These are phyloP conservation scores for Dissophora globulifera DNA, from an alignment of 192 early-diverging fungal species.

Conservation along the genomic window DNA sequence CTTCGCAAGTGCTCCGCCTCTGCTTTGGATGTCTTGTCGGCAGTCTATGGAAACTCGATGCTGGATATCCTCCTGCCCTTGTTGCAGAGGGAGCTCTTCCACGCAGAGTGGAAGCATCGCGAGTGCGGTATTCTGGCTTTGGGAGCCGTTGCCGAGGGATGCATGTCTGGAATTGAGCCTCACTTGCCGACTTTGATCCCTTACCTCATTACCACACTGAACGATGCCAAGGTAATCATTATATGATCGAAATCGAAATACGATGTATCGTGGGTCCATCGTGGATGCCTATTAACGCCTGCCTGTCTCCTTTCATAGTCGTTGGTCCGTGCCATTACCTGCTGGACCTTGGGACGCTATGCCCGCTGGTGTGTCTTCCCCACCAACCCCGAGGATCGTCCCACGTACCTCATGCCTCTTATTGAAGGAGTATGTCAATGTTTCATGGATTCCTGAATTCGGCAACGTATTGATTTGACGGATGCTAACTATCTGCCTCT, in stretches of 20 bases:
- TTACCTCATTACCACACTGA: slow-evolving; percentile 82
- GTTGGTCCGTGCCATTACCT: slow-evolving; percentile 95
- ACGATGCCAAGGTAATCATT: slow-evolving; percentile 74
- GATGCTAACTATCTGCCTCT: too few species aligned
- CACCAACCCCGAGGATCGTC: slow-evolving; percentile 63
- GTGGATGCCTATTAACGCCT: too few species aligned
- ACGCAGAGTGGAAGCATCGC: slow-evolving; percentile 88
- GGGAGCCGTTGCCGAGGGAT: slow-evolving; percentile 98
- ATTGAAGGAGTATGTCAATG: slow-evolving; percentile 71
- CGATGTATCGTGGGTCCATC: too few species aligned
- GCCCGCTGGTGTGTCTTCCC: slow-evolving; percentile 79
- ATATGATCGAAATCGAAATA: too few species aligned
- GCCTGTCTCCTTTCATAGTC: slow-evolving; percentile 60
- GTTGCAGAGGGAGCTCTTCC: slow-evolving; percentile 84
- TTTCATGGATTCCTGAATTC: too few species aligned
- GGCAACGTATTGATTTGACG: too few species aligned
- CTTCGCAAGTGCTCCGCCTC: slow-evolving; percentile 98
- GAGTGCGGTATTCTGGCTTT: slow-evolving; percentile 97
- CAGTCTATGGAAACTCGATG: slow-evolving; percentile 86
- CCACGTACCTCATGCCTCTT: slow-evolving; percentile 87
- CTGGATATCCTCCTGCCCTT: slow-evolving; percentile 87
- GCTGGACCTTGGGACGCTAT: slow-evolving; percentile 98
- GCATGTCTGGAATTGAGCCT: slow-evolving; percentile 87
- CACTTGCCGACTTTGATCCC: slow-evolving; percentile 91
- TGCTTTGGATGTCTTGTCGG: slow-evolving; percentile 93